Evolutionary conservation across 164 flowering plant genomes (phyloP), one percentile per base, ranked within the genome.

Genomic region (Liquidambar formosana): DNA sequence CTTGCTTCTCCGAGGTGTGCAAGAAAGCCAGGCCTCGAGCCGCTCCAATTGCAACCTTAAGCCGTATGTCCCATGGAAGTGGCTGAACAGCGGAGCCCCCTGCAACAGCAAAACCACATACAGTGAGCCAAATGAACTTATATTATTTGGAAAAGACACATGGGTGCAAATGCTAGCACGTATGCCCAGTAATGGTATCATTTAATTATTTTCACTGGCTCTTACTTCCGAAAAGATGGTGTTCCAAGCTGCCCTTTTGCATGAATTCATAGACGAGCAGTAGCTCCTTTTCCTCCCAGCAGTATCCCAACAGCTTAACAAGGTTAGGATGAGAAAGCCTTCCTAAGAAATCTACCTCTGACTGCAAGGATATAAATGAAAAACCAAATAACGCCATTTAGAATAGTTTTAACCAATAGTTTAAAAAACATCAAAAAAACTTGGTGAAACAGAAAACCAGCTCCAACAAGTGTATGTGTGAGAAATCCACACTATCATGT

Each of bases 211-310:
- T 0, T n/a, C 12, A 15, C 22, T 19, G 16, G 49, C 27, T 45
- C 92, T 84, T 89, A 93, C 97, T 87, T 81, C 94, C 81, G 68
- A 91, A 93, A 18, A 93, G 87, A 71, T 93, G 98, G 77, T 91
- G 89, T 70, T 93, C 96, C 79, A 93, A 81, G 83, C 97, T 91
- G 28, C 98, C 95, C 47, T 74, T 89, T 62, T 81, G 91, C 96
- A 93, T 86, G 81, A 75, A 93, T 64, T 93, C 98, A 48, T 93
- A 93, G 8, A 86, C 88, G 5, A 93, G 90, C 13, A 93, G 85
- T 23, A 91, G 87, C 68, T 91, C 93, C 19, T 64, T 70, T 4
- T 88, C 92, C 67, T 93, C 98, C 83, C 75, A 80, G 67, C 98
- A 85, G 74, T 84, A 93, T 28, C 98, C 98, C 71, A 89, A 48